Percentiles rank a stretch among this genome's conserved stretches.
phyloP scores from a whole-genome alignment of 345 rosid genomes.

The Orychophragmus violaceus region DNA sequence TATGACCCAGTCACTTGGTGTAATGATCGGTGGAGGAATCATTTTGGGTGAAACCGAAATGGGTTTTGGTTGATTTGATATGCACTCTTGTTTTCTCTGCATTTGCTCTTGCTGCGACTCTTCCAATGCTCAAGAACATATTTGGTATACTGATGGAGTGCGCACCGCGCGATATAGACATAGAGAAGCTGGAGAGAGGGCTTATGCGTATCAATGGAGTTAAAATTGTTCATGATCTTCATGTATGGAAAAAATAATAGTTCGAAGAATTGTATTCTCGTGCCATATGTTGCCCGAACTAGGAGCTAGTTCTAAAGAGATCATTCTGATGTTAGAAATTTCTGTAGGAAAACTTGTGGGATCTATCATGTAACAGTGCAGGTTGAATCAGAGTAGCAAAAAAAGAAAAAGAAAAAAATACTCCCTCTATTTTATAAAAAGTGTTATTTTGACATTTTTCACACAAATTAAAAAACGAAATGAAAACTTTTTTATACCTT shows the following conservation, averaged over 20 bases:
- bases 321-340: constrained; percentile 46
- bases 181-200: constrained; percentile 40
- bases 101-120: constrained; percentile 48
- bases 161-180: constrained; percentile 48
- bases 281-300: constrained; percentile 62
- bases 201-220: constrained; percentile 52
- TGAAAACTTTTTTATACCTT: no score
- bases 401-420: no score
- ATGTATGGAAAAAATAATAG: constrained; percentile 76
- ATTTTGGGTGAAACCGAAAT: constrained; percentile 60
- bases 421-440: no score
- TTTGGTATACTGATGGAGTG: constrained; percentile 62
- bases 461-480: no score
- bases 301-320: constrained; percentile 40
- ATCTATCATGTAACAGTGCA: constrained; percentile 71
- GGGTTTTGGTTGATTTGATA: constrained; percentile 62
- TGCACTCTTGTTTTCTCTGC: constrained; percentile 62
- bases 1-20: constrained; percentile 72
- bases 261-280: constrained; percentile 54
- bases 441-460: no score
- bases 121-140: constrained; percentile 56
- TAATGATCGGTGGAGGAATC: constrained; percentile 68
- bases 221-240: constrained; percentile 55
- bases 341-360: constrained; percentile 45
- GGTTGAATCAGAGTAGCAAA: constrained; percentile 45